Percentiles rank a stretch among this genome's conserved stretches.
Conservation (phyloP, 768 basidiomycete genomes). For the Mycena alexandri region DNA sequence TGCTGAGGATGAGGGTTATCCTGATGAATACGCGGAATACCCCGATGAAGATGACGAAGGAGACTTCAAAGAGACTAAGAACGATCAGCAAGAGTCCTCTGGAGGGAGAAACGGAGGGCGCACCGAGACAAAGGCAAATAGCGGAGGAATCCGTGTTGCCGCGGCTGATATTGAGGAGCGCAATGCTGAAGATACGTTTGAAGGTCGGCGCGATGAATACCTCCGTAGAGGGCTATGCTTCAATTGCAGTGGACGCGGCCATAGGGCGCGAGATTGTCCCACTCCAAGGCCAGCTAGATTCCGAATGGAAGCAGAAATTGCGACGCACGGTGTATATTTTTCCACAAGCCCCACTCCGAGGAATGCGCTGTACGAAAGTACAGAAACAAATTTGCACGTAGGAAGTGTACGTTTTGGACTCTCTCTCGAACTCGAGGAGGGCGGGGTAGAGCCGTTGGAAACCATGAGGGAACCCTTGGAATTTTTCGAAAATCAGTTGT, state of each 20-base stretch:
- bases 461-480: background rate
- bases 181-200: background rate
- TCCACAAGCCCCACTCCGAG: background rate
- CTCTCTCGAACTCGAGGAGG: slow-evolving; percentile 18
- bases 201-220: background rate
- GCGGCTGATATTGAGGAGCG: background rate
- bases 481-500: slow-evolving; percentile 6
- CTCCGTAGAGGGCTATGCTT: background rate
- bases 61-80: too few relatives aligned
- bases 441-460: slow-evolving; percentile 16
- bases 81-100: too few relatives aligned
- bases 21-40: too few relatives aligned
- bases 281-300: too few relatives aligned
- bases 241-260: background rate
- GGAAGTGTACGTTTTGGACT: slow-evolving; percentile 2
- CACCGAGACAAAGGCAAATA: too few relatives aligned
- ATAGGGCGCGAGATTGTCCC: background rate
- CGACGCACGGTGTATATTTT: background rate
- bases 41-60: too few relatives aligned
- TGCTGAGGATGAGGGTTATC: too few relatives aligned
- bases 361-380: slow-evolving; percentile 9
- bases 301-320: background rate
- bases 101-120: too few relatives aligned
- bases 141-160: background rate
- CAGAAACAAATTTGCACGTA: background rate